A percentile compares a stretch with the other conserved stretches of the same genome.
phyloP scores from a whole-genome alignment of 495 filamentous ascomycete genomes.

The Xylaria intraflava region DNA sequence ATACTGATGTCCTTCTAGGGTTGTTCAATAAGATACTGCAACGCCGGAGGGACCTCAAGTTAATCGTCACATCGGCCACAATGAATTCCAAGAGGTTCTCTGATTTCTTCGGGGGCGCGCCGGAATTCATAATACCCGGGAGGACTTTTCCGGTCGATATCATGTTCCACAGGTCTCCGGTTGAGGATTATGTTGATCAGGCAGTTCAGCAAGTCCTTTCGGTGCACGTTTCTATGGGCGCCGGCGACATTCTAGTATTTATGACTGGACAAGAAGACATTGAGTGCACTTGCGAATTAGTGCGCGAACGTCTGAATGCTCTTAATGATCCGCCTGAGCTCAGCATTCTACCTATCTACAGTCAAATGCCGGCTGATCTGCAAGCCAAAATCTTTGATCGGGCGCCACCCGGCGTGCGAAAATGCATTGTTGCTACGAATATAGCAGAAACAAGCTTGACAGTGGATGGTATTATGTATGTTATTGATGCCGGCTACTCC shows the following conservation, averaged over 20 bases:
- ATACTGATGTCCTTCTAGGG: conserved; percentile 96
- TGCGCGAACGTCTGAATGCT: conserved; percentile 81
- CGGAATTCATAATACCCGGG: conserved; percentile 94
- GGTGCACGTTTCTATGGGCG: conserved; percentile 90
- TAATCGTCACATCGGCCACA: conserved; percentile 97
- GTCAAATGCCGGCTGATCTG: conserved; percentile 97
- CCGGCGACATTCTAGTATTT: conserved; percentile 94
- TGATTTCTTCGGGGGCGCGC: conserved; percentile 94
- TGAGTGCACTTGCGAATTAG: conserved; percentile 87
- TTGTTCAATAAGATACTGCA: conserved; percentile 95
- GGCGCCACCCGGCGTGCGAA: conserved; percentile 82
- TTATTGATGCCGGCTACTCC: conserved; percentile 91
- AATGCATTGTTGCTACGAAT: conserved; percentile 97
- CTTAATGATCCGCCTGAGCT: conserved; percentile 94
- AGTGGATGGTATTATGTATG: conserved; percentile 99
- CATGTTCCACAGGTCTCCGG: conserved; percentile 90
- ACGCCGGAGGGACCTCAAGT: conserved; percentile 80
- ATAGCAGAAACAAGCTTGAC: conserved; percentile 98
- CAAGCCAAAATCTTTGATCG: conserved; percentile 97
- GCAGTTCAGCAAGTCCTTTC: conserved; percentile 94
- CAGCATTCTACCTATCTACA: conserved; percentile 95
- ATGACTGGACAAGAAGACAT: conserved; percentile 99
- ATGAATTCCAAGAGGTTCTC: conserved; percentile 98
- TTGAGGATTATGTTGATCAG: conserved; percentile 95
- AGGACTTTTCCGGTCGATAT: conserved; percentile 96